phyloP scores from a whole-genome alignment of 257 asterid species.

The Nicotiana attenuata region DNA sequence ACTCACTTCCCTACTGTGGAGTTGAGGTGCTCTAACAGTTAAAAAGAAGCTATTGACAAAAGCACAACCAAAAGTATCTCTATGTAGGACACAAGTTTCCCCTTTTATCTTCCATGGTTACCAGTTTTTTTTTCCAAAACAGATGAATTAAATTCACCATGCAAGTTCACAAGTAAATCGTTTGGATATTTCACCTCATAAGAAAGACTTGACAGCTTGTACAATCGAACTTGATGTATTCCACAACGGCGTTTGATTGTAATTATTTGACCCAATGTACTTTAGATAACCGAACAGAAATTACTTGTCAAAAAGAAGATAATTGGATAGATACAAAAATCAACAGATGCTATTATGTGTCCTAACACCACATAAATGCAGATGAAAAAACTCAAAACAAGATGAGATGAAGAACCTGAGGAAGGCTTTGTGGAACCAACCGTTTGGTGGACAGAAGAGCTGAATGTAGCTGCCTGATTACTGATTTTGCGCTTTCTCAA shows the following conservation, averaged over 20 bases:
- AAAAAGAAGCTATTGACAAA: neutral
- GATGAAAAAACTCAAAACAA: slow-evolving; percentile 9
- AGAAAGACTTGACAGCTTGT: neutral
- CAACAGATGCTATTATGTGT: neutral
- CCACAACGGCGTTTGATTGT: neutral
- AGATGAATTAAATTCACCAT: neutral
- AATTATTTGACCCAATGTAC: neutral
- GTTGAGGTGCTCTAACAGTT: neutral
- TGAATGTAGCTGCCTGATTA: slow-evolving; percentile 15
- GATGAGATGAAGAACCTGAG: slow-evolving; percentile 51
- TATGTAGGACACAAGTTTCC: neutral
- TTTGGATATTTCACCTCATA: neutral
- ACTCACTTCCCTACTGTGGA: neutral
- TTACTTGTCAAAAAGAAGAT: neutral
- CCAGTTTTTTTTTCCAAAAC: neutral
- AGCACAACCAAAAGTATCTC: neutral
- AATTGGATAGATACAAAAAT: neutral
- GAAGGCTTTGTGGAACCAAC: slow-evolving; percentile 23
- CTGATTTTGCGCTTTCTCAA: slow-evolving; percentile 66
- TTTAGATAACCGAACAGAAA: neutral
- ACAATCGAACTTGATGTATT: neutral
- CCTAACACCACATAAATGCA: slow-evolving; percentile 7
- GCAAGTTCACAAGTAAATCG: neutral
- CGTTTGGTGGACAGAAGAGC: slow-evolving; percentile 18
- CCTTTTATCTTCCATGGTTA: neutral